Evolutionary conservation across 2,329 filamentous ascomycete genomes (phyloP).

Genomic region (Epichloe sp.): DNA sequence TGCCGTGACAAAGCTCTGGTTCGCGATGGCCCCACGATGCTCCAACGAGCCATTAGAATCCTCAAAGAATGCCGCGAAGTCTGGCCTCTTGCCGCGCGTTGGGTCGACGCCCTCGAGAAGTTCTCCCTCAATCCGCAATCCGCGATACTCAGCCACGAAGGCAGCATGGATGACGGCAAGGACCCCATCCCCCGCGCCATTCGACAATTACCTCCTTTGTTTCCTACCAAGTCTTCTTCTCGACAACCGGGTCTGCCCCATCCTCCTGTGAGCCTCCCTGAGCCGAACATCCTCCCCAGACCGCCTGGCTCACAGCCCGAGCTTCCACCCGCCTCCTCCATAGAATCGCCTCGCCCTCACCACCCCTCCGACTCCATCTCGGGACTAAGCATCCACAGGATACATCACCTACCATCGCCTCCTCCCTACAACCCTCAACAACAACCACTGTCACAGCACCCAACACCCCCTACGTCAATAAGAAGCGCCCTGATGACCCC

Average conservation of each 20-base stretch:
- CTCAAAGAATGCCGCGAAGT: constrained; percentile 34
- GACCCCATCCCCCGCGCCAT: constrained; percentile 17
- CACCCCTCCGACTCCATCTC: background rate
- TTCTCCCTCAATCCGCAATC: constrained; percentile 32
- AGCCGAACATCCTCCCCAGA: constrained; percentile 9
- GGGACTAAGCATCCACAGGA: background rate
- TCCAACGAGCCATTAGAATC: constrained; percentile 30
- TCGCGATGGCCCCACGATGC: constrained; percentile 31
- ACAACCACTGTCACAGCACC: constrained; percentile 1
- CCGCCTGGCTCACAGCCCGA: constrained; percentile 12
- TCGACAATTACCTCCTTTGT: constrained; percentile 8
- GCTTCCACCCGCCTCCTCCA: constrained; percentile 6
- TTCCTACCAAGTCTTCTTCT: background rate
- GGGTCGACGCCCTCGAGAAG: constrained; percentile 36
- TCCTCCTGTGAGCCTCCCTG: constrained; percentile 7
- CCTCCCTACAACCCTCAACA: constrained; percentile 6
- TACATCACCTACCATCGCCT: constrained; percentile 3
- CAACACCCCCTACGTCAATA: constrained; percentile 9
- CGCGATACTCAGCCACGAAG: constrained; percentile 25
- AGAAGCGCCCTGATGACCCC: constrained; percentile 8
- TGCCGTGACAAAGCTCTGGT: constrained; percentile 28
- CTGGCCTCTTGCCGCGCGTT: constrained; percentile 40
- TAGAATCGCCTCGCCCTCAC: constrained; percentile 7
- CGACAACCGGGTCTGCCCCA: background rate
- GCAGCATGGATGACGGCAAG: constrained; percentile 37